Evolutionary conservation across 495 filamentous ascomycete species (phyloP), one percentile per base, ranked within the genome.

Genomic region (Lasiosphaeris hirsuta): DNA sequence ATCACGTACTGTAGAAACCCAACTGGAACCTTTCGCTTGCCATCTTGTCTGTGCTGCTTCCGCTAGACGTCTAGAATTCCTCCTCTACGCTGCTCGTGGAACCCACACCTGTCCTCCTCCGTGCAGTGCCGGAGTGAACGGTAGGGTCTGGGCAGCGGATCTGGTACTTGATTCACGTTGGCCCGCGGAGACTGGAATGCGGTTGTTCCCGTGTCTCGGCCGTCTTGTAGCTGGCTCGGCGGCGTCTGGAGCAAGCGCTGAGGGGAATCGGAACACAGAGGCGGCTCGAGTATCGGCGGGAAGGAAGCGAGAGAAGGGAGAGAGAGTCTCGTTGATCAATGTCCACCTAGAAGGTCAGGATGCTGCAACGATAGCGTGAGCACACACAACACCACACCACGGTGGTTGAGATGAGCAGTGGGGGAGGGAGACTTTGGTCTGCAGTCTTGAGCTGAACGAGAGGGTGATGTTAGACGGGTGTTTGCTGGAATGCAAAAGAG

Each of bases 101-200:
- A 42, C 53, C 53, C 53, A 45, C 53, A 35, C 53, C 53, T 55
- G 46, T 51, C 49, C 53, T 45, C 53, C 53, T 55, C 53, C 53
- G 53, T 42, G 42, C 52, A 46, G 33, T 7, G 49, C 42, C 53
- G 53, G 53, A 55, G 53, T 45, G 23, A 44, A 47, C 19, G 53
- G 53, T 55, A 55, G 42, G 49, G 41, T 46, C 38, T 34, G 42
- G 53, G 53, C 53, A 42, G 42, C 42, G 41, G 42, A 41, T 15
- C 33, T 33, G 46, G 19, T 30, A 19, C 37, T 30, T 33, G 17
- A 30, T 33, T 17, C 35, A 46, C 3, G n/a, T 18, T 39, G 19
- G 33, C 9, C 43, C 39, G 51, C 10, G 23, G 23, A 30, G 23
- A 30, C 23, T 30, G 23, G 53, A 55, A 55, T 55, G 53, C 45